Base-by-base conservation (phyloP, 139 green algal genomes). In the Picochlorum sp. region DNA sequence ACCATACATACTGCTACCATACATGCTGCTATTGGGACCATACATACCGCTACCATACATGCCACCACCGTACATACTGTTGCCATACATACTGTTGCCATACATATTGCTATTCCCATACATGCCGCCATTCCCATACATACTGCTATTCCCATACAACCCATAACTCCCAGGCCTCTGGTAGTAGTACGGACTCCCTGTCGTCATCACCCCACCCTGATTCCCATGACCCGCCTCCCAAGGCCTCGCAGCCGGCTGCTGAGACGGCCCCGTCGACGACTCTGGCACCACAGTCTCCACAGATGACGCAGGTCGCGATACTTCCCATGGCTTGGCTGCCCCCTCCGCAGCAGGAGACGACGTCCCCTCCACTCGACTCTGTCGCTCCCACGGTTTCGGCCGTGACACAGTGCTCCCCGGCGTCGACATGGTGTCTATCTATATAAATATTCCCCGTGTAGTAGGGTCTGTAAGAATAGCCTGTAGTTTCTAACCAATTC, bases 241-340 rank as follows among this genome's bases (percentile, higher is more conserved):
- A 56, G 49, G 49, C 18, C 49, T 41, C 34, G 34, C 34, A 41
- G 34, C 34, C 7, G 34, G 34, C 34, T 41, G 34, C 34, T 41
- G 52, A 59, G 23, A 18, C 5, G 20, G 20, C 13, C 52, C 52
- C 26, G 23, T 7, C 15, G 49, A 20, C 24, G 52, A 59, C 13
- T 18, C 52, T n/a, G 52, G 52, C 5, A 28, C 26, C 7, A 59
- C 52, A 34, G 52, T 59, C 9, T 18, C 21, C 6, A 16, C 20
- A 26, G 13, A 18, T 18, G 20, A 49, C 32, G 62, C 71, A 28
- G 37, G 60, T 9, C 58, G 50, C 0, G 63, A 65, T 41, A 8
- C 34, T 37, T 89, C 83, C 83, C 83, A 89, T 4, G 83, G 83
- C 58, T 89, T 89, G 24, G 83, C 73, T 4, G 81, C 71, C 1